Evolutionary conservation across 345 rosid genomes (phyloP), one percentile per base, ranked within the genome.

Genomic region (Melaleuca alternifolia): DNA sequence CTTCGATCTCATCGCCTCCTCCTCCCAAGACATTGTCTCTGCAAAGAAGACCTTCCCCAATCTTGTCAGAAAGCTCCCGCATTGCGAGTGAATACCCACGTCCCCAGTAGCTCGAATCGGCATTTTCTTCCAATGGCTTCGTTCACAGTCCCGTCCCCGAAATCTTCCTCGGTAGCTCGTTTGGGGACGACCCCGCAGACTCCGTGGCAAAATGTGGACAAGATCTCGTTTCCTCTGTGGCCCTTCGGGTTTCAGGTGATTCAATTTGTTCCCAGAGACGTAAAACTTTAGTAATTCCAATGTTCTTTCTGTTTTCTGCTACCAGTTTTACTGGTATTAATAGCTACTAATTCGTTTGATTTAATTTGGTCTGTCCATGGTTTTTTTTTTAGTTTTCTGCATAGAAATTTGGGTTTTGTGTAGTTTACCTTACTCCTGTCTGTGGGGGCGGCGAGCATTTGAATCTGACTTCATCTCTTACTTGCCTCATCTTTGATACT

Each of bases 101-200:
- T 59, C 54, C 24, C 75, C 87, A 51, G 5, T 59, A 26, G 33
- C 86, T 15, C 86, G 30, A 51, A 16, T 16, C 30, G 57, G 52
- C 46, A 77, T 59, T 30, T 37, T 50, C 26, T 59, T 21, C 65
- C 16, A 84, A 96, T 96, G 99, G 94, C 95, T 28, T 92, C 96
- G 51, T 87, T 89, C 77, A 89, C 95, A 1, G 90, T 92, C 83
- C 94, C 99, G 37, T 92, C 92, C 88, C 93, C 96, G 79, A 96
- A 95, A 88, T 90, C 94, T 86, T 90, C 92, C 86, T 86, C 90
- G n/a, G 82, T 86, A 51, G 89, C 89, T 90, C 85, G 90, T 24
- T 85, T 88, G 76, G 92, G 95, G 88, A 91, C 95, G 89, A n/a
- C 86, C 83, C 88, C 87, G 53, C 88, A 85, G 75, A 76, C 46